Percentiles rank a stretch among this genome's conserved stretches.
Conservation (phyloP, 2,329 filamentous ascomycete species). For the Lasiodiplodia sp. region DNA sequence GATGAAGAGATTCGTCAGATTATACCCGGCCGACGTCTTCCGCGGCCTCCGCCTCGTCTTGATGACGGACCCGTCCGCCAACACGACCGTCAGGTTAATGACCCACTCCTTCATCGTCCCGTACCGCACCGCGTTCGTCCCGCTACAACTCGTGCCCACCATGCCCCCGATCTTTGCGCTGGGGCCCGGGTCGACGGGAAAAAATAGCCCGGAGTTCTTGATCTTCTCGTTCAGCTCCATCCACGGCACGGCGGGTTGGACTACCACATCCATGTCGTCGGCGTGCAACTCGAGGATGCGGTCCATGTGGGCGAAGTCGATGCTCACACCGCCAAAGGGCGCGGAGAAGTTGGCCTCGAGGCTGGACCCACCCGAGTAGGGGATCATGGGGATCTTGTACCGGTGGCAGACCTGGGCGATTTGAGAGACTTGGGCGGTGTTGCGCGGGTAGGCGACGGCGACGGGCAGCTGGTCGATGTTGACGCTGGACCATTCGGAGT, state of each 20-base stretch:
- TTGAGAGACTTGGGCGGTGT: conserved; percentile 68
- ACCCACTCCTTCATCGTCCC: conserved; percentile 92
- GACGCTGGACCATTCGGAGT: conserved; percentile 74
- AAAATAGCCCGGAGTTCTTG: conserved; percentile 80
- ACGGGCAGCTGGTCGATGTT: conserved; percentile 70
- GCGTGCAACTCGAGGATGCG: conserved; percentile 79
- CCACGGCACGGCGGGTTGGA: conserved; percentile 93
- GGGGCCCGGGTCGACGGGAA: conserved; percentile 86
- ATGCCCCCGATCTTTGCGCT: conserved; percentile 80
- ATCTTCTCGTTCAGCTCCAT: conserved; percentile 83
- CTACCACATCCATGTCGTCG: conserved; percentile 90
- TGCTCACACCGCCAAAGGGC: conserved; percentile 83
- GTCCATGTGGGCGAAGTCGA: conserved; percentile 91
- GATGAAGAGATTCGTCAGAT: conserved; percentile 80
- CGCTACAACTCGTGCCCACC: conserved; percentile 77
- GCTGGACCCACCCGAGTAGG: conserved; percentile 85
- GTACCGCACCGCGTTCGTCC: conserved; percentile 81
- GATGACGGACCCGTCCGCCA: conserved; percentile 79
- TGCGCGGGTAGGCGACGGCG: conserved; percentile 69
- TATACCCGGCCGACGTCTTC: conserved; percentile 84
- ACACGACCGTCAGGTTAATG: conserved; percentile 80
- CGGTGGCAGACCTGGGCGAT: conserved; percentile 77
- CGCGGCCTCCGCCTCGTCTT: conserved; percentile 78
- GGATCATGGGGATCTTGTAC: conserved; percentile 81
- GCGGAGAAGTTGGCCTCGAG: conserved; percentile 91